phyloP scores from a whole-genome alignment of 1,139 yeast species.

The Zygosaccharomyces pseudobailii region DNA sequence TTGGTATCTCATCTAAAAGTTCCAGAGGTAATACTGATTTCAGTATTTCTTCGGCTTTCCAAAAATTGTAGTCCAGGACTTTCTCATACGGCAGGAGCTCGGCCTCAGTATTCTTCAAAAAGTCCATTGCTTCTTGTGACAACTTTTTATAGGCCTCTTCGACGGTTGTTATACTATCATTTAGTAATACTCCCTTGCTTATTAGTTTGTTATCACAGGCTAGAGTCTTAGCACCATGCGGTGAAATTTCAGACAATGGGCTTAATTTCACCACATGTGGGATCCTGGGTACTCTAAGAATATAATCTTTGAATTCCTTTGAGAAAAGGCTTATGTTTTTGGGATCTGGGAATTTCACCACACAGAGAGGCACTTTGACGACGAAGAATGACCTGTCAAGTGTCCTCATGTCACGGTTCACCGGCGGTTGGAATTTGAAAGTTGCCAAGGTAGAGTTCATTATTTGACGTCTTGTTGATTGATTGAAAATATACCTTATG shows the following conservation, averaged over 20 bases:
- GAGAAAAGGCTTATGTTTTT: constrained; percentile 50
- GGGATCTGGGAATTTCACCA: constrained; percentile 68
- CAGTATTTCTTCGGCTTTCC: constrained; percentile 87
- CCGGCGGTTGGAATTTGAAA: constrained; percentile 50
- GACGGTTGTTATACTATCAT: constrained; percentile 45
- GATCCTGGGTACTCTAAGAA: constrained; percentile 58
- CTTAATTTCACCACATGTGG: constrained; percentile 57
- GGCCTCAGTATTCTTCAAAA: constrained; percentile 46
- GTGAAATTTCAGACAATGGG: constrained; percentile 9
- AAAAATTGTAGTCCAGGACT: constrained; percentile 63
- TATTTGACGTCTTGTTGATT: constrained; percentile 1
- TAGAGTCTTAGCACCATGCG: constrained; percentile 15
- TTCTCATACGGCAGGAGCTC: constrained; percentile 51
- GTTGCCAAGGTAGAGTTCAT: constrained; percentile 5
- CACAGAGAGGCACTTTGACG: constrained; percentile 53
- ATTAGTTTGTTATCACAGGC: constrained; percentile 30
- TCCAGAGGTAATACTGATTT: constrained; percentile 71
- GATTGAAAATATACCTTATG: not conserved
- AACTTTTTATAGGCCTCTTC: constrained; percentile 40
- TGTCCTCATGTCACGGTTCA: constrained; percentile 56
- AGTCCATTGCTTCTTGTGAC: constrained; percentile 40
- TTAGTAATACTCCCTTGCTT: constrained; percentile 59
- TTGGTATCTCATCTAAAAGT: constrained; percentile 67
- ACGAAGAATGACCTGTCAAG: constrained; percentile 64
- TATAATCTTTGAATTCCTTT: constrained; percentile 46